phyloP scores from a whole-genome alignment of 2,329 filamentous ascomycete genomes.

The Cyclaneusma minus region DNA sequence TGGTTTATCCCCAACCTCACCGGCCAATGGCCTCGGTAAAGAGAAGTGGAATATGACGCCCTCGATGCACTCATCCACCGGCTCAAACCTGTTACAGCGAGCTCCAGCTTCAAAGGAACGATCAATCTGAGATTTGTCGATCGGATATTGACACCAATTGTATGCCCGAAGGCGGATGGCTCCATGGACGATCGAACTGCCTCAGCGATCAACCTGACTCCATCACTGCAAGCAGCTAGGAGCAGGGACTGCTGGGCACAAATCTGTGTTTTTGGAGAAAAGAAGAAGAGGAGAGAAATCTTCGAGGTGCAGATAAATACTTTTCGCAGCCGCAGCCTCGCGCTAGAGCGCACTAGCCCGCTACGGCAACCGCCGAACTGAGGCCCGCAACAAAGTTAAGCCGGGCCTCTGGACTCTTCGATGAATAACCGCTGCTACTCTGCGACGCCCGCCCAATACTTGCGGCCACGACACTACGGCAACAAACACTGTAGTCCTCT shows the following conservation, averaged over 20 bases:
- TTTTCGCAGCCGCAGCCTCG: slow-evolving; percentile 7
- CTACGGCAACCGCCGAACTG: no score
- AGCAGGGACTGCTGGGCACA: slow-evolving; percentile 73
- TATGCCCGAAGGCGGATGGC: slow-evolving; percentile 38
- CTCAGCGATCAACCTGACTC: slow-evolving; percentile 62
- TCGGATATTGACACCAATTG: slow-evolving; percentile 70
- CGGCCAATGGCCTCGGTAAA: slow-evolving; percentile 80
- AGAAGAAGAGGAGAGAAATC: slow-evolving; percentile 20
- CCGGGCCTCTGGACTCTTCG: no score
- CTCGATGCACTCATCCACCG: slow-evolving; percentile 39
- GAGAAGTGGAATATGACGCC: slow-evolving; percentile 80
- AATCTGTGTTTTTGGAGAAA: slow-evolving; percentile 45
- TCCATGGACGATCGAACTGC: slow-evolving; percentile 81
- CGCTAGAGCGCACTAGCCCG: no score
- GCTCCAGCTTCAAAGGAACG: slow-evolving; percentile 45
- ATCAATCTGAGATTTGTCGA: slow-evolving; percentile 90
- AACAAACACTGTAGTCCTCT: background rate
- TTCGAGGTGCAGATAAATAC: slow-evolving; percentile 17
- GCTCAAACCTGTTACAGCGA: slow-evolving; percentile 54
- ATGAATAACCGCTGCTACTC: no score
- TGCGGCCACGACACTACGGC: background rate
- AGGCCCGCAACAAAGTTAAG: no score
- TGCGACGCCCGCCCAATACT: background rate
- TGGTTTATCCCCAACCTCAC: slow-evolving; percentile 88
- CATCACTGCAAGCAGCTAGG: slow-evolving; percentile 42